Evolutionary conservation across 768 basidiomycete genomes (phyloP).

Genomic region (Boletus rubescentipes): DNA sequence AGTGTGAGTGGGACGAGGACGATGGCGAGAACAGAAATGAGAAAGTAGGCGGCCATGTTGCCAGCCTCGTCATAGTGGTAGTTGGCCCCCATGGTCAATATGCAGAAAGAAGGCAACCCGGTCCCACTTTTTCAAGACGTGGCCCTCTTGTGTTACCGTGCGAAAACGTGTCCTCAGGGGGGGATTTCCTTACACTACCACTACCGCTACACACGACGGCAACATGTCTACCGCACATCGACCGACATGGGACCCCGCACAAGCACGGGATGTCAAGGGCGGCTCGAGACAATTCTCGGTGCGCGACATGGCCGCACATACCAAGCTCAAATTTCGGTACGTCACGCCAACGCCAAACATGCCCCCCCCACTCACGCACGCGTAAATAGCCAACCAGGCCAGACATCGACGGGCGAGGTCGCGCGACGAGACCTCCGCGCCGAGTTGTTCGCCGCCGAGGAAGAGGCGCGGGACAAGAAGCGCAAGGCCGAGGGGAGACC

Average conservation of each 20-base stretch:
- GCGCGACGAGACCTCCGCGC: slow-evolving; percentile 75
- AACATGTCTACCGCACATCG: slow-evolving; percentile 92
- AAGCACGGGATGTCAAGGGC: slow-evolving; percentile 88
- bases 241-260: slow-evolving; percentile 97
- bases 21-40: slow-evolving; percentile 85
- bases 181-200: too few species aligned
- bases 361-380: neutral
- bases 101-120: too few species aligned
- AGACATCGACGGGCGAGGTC: slow-evolving; percentile 79
- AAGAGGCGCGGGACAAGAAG: slow-evolving; percentile 87
- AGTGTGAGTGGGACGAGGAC: slow-evolving; percentile 78
- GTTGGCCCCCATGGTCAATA: slow-evolving; percentile 44
- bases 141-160: slow-evolving; percentile 10
- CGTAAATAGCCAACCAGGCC: slow-evolving; percentile 83
- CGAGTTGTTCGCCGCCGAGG: slow-evolving; percentile 82
- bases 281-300: slow-evolving; percentile 92
- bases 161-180: slow-evolving; percentile 1
- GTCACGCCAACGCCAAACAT: slow-evolving; percentile 15
- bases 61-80: slow-evolving; percentile 87
- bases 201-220: neutral
- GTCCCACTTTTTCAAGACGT: too few species aligned
- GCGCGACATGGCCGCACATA: slow-evolving; percentile 92
- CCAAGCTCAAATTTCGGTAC: slow-evolving; percentile 96
- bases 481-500: slow-evolving; percentile 81
- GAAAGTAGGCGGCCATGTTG: slow-evolving; percentile 86